Base-by-base conservation (phyloP, 2,329 filamentous ascomycete genomes). In the Simplicillium aogashimaense region DNA sequence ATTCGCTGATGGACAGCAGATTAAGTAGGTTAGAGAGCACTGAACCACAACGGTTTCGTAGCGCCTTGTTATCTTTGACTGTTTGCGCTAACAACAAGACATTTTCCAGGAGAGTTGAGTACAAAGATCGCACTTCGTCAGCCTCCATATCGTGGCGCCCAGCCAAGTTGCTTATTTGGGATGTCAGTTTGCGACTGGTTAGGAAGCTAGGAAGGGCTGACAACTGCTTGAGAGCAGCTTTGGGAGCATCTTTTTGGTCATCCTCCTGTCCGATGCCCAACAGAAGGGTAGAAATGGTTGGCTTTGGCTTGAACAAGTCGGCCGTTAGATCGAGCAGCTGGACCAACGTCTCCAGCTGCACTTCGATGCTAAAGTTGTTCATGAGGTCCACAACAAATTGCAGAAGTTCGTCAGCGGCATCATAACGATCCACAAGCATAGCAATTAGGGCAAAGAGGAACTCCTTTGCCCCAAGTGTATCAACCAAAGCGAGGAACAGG, bases 371-470 rank as follows among this genome's bases (percentile, higher is more conserved):
- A 54, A 94, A 92, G 29, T 77, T 70, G 44, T 78, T 78, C 35
- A 87, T 73, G 18, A 98, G 65, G 33, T 87, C 81, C 3, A 76
- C 74, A 43, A 86, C 73, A 58, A 97, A 89, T n/a, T 74, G 74
- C 31, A 81, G 65, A 30, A 92, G 77, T 48, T 75, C 77, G 53
- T 84, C 79, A 43, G 82, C 83, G n/a, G 79, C 72, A 4, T 84
- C 81, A 56, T 95, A 94, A 53, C 84, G 83, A 56, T 95, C 87
- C n/a, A 86, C 79, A 44, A 98, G 75, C 76, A 97, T 89, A 42
- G 86, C 83, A 37, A 94, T 64, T 12, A 98, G 74, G 5, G 87
- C 88, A 51, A 87, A 94, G 17, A 97, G 69, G 53, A 94, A 94
- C 45, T 97, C 89, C 39, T 83, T 74, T 1, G 87, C 73, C 3